phyloP scores from a whole-genome alignment of 768 basidiomycete genomes.

The Exidia glandulosa region DNA sequence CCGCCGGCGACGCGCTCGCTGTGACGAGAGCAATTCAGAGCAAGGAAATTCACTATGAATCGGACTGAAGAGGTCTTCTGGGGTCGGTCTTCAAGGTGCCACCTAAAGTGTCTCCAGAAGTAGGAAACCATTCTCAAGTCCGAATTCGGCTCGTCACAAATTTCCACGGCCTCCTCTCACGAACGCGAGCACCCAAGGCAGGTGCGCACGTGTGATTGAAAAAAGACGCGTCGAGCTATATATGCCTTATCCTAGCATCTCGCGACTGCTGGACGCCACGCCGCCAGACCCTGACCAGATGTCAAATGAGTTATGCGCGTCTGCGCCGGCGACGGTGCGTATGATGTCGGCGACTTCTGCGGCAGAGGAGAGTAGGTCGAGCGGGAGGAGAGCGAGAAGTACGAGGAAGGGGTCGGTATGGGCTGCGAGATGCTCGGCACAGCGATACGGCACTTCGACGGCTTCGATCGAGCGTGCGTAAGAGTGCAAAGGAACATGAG shows the following conservation, averaged over 20 bases:
- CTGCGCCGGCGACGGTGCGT: neutral
- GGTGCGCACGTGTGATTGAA: constrained; percentile 11
- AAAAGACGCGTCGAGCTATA: constrained; percentile 9
- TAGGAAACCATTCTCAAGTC: too few relatives aligned
- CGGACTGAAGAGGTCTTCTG: too few relatives aligned
- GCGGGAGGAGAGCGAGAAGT: neutral
- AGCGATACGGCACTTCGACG: neutral
- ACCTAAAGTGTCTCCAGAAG: too few relatives aligned
- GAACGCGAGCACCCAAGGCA: neutral
- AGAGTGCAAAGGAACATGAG: neutral
- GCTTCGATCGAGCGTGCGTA: neutral
- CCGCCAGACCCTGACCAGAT: constrained; percentile 8
- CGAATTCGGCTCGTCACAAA: neutral
- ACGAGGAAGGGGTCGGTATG: neutral
- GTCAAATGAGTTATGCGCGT: constrained; percentile 11
- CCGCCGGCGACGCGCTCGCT: too few relatives aligned
- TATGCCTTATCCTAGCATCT: constrained; percentile 13
- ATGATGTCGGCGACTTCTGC: neutral
- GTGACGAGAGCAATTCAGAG: too few relatives aligned
- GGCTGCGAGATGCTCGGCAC: neutral
- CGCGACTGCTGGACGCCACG: constrained; percentile 1
- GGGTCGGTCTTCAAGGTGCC: too few relatives aligned
- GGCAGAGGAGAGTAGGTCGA: neutral
- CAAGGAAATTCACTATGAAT: too few relatives aligned
- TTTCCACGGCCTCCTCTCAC: neutral